Evolutionary conservation across 345 rosid species (phyloP).

Genomic region (Rhodomyrtus tomentosa): DNA sequence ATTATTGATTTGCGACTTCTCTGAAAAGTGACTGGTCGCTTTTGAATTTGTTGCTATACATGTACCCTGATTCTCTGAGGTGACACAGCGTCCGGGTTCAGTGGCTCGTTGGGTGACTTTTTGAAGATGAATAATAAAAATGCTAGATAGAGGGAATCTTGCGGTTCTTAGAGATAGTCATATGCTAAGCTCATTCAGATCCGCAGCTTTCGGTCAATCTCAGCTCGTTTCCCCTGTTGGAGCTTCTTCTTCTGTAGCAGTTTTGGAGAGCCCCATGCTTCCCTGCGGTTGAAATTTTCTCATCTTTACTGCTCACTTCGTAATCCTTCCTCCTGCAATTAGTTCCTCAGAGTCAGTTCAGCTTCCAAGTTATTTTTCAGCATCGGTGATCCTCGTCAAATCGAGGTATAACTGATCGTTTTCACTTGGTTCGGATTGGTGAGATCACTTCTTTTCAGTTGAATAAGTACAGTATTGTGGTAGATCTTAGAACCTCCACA

Average conservation of each 20-base stretch:
- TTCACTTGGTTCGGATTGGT: not conserved
- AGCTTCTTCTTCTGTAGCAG: not conserved
- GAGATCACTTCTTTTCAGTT: not conserved
- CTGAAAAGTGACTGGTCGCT: not conserved
- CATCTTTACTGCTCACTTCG: not conserved
- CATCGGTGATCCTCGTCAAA: not conserved
- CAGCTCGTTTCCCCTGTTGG: not conserved
- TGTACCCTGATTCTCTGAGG: not conserved
- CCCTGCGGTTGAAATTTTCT: not conserved
- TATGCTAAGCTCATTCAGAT: not conserved
- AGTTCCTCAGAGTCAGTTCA: not conserved
- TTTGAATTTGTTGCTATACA: not conserved
- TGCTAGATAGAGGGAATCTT: not conserved
- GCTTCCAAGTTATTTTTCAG: not conserved
- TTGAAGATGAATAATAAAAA: not conserved
- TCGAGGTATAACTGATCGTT: not conserved
- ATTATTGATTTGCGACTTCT: not conserved
- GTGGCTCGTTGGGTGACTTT: not conserved
- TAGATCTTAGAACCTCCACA: not conserved
- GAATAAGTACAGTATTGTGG: not conserved
- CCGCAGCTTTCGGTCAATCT: not conserved
- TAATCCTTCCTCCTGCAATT: not conserved
- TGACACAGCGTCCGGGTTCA: not conserved
- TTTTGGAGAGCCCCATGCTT: not conserved
- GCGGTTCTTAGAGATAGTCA: not conserved